phyloP scores from a whole-genome alignment of 192 early-diverging fungal species.

The Chytriomyces confervae region DNA sequence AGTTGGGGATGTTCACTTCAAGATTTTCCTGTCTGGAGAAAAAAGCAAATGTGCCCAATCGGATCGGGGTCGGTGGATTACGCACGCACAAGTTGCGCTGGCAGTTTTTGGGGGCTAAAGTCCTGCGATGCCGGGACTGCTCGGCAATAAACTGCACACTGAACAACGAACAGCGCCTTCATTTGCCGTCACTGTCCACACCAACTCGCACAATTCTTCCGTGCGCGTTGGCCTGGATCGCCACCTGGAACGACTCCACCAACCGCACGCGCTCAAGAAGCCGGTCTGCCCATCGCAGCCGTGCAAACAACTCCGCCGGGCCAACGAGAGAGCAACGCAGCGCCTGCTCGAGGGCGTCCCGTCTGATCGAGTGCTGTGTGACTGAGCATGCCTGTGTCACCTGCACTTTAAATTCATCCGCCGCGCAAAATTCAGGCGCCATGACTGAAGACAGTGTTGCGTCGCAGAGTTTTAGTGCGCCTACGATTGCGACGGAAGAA shows the following conservation, averaged over 20 bases:
- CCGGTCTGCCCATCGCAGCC: neutral
- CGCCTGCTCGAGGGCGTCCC: neutral
- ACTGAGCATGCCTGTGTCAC: neutral
- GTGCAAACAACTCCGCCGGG: neutral
- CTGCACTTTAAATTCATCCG: neutral
- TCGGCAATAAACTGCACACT: neutral
- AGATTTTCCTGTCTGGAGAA: too few species aligned
- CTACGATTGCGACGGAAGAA: too few species aligned
- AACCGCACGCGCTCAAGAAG: neutral
- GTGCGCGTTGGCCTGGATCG: neutral
- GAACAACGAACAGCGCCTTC: neutral
- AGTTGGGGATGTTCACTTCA: too few species aligned
- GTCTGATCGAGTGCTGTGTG: neutral
- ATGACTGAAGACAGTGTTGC: neutral
- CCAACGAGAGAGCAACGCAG: neutral
- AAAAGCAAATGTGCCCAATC: too few species aligned
- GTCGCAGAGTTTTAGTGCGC: neutral
- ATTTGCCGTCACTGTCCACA: neutral
- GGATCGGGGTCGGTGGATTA: neutral
- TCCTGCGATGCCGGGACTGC: neutral
- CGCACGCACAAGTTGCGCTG: neutral
- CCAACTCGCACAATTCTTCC: neutral
- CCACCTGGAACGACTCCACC: neutral
- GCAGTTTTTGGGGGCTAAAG: neutral
- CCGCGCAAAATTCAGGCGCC: neutral